These are phyloP conservation scores for Gentiana macrophylla DNA, from an alignment of 257 asterid genomes.

Conservation along the genomic window DNA sequence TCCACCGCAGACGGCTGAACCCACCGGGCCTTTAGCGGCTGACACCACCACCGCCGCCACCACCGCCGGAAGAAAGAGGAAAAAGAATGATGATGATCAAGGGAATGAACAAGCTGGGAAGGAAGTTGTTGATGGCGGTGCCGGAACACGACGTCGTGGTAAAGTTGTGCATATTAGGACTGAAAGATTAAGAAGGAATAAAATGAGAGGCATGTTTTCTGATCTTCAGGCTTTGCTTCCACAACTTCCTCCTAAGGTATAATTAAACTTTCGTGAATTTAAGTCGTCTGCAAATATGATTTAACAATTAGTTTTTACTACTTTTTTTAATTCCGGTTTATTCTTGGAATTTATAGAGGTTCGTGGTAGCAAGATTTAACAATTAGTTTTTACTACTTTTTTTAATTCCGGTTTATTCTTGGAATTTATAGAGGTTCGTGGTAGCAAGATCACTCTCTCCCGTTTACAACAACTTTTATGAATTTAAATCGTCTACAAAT, in stretches of 20 bases:
- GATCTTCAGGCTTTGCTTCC: conserved; percentile 80
- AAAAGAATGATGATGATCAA: conserved; percentile 1
- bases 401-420: too few relatives aligned
- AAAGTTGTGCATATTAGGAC: conserved; percentile 50
- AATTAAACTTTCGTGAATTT: background rate
- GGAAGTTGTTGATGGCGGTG: conserved; percentile 15
- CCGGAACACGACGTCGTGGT: conserved; percentile 32
- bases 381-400: too few relatives aligned
- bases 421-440: too few relatives aligned
- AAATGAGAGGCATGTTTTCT: conserved; percentile 68
- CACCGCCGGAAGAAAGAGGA: conserved; percentile 17
- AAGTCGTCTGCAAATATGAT: too few relatives aligned
- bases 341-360: too few relatives aligned
- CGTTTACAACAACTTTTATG: too few relatives aligned
- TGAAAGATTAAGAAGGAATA: conserved; percentile 81
- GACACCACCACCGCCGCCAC: background rate
- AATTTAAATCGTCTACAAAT: too few relatives aligned
- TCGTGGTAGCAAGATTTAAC: too few relatives aligned
- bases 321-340: too few relatives aligned
- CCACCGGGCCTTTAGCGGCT: background rate
- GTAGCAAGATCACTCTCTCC: too few relatives aligned
- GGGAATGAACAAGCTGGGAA: background rate
- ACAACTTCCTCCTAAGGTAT: conserved; percentile 72
- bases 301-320: too few relatives aligned
- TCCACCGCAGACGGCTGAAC: conserved; percentile 4